phyloP scores from a whole-genome alignment of 2,329 filamentous ascomycete genomes.

The Pyrenophora graminea region DNA sequence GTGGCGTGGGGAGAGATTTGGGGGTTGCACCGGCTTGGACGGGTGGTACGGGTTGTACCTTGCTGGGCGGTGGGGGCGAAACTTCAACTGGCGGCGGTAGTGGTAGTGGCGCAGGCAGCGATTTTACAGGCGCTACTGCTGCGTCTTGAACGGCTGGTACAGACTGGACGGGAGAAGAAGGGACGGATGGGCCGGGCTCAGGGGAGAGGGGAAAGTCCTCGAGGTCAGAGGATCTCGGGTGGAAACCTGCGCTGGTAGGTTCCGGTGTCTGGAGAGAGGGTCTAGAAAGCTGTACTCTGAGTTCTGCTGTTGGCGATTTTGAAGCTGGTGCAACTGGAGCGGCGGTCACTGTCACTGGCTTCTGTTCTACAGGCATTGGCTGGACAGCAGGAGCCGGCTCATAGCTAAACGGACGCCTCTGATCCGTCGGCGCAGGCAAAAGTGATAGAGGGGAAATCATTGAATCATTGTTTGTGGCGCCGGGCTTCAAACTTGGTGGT shows the following conservation, averaged over 20 bases:
- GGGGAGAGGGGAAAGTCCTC: conserved; percentile 7
- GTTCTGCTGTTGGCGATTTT: conserved; percentile 7
- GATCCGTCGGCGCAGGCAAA: conserved; percentile 19
- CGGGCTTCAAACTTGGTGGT: conserved; percentile 24
- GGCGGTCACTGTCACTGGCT: not conserved
- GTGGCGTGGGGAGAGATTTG: not conserved
- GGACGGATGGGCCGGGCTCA: conserved; percentile 7
- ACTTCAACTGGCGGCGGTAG: too few species aligned
- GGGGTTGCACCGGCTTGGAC: conserved; percentile 2
- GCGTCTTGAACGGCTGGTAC: not conserved
- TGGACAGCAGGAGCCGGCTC: conserved; percentile 16
- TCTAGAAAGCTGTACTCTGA: conserved; percentile 7
- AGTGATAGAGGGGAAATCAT: conserved; percentile 32
- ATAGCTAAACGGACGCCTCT: conserved; percentile 33
- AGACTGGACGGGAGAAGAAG: conserved; percentile 6
- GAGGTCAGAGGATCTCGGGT: conserved; percentile 1
- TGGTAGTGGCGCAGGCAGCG: too few species aligned
- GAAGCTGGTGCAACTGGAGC: not conserved
- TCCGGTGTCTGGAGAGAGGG: conserved; percentile 17
- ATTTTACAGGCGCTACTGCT: too few species aligned
- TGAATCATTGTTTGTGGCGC: conserved; percentile 16
- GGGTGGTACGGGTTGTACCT: not conserved
- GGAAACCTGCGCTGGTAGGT: conserved; percentile 4
- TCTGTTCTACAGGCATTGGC: conserved; percentile 1
- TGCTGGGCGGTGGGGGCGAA: not conserved